Evolutionary conservation across 768 basidiomycete species (phyloP).

Genomic region (Russula sp.): DNA sequence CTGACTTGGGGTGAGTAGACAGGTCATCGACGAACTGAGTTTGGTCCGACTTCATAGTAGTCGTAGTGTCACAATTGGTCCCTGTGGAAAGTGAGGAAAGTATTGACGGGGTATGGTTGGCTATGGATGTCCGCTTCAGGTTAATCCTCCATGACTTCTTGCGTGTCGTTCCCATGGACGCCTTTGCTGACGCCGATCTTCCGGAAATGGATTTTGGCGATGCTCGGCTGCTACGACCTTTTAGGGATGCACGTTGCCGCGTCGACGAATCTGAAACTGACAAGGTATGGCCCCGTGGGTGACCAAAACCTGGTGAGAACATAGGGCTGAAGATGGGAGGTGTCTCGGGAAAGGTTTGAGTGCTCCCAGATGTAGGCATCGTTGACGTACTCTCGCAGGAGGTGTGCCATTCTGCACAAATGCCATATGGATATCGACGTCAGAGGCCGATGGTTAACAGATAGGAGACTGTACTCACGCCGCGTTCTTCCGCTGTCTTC

Average conservation of each 20-base stretch:
- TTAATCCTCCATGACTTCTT: conserved; percentile 11
- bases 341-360: conserved; percentile 76
- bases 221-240: neutral
- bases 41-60: neutral
- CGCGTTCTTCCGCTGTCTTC: neutral
- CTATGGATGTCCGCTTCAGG: neutral
- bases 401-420: neutral
- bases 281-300: conserved; percentile 18
- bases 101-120: neutral
- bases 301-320: conserved; percentile 39
- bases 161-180: neutral
- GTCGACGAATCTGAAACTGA: conserved; percentile 15
- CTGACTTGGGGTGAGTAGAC: neutral
- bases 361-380: conserved; percentile 27
- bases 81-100: neutral
- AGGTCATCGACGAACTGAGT: neutral
- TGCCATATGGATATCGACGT: too few relatives aligned
- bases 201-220: conserved; percentile 8
- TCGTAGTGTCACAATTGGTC: neutral
- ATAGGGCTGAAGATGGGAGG: conserved; percentile 58
- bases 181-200: conserved; percentile 10
- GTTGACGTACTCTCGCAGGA: conserved; percentile 6
- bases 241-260: conserved; percentile 11
- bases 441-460: neutral
- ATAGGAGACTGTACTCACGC: neutral